These are phyloP conservation scores for Wickerhamomyces bovis DNA, from an alignment of 805 yeast genomes.

Conservation along the genomic window DNA sequence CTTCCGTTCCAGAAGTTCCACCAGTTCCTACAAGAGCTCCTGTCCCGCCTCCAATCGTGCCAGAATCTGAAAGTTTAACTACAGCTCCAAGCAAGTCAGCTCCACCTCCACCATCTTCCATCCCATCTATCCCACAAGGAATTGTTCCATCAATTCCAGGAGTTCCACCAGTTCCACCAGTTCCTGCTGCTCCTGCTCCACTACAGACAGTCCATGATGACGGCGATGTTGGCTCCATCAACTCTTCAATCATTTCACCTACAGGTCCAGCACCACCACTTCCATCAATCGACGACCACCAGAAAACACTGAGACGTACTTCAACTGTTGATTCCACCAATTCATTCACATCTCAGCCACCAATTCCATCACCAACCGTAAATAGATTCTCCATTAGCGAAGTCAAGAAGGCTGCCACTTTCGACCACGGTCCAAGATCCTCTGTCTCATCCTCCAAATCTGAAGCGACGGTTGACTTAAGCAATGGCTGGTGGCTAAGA, in stretches of 20 bases:
- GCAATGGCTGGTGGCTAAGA: slow-evolving; percentile 62
- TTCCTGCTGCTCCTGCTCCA: slow-evolving; percentile 6
- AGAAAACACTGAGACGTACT: slow-evolving; percentile 3
- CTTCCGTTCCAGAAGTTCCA: slow-evolving; percentile 14
- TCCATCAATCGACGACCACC: slow-evolving; percentile 1
- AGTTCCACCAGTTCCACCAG: slow-evolving; percentile 4
- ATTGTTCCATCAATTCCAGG: slow-evolving; percentile 6
- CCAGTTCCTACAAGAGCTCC: slow-evolving; percentile 18
- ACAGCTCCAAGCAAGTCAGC: slow-evolving; percentile 4
- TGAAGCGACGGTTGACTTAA: slow-evolving; percentile 29
- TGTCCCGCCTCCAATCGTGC: slow-evolving; percentile 17
- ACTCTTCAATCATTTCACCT: slow-evolving; percentile 5
- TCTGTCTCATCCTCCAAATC: slow-evolving; percentile 4
- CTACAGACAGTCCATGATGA: slow-evolving; percentile 1
- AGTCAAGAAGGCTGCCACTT: slow-evolving; percentile 16
- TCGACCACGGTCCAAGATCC: slow-evolving; percentile 9
- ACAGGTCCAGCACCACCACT: background rate
- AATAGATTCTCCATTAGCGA: slow-evolving; percentile 3
- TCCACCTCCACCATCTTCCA: slow-evolving; percentile 9
- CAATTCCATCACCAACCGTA: slow-evolving; percentile 7
- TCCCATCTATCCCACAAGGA: background rate
- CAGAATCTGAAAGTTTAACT: background rate
- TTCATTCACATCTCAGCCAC: slow-evolving; percentile 1
- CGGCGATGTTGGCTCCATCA: slow-evolving; percentile 5
- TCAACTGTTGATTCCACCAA: slow-evolving; percentile 4